phyloP scores from a whole-genome alignment of 768 basidiomycete genomes.

The Boletus reticuloceps region DNA sequence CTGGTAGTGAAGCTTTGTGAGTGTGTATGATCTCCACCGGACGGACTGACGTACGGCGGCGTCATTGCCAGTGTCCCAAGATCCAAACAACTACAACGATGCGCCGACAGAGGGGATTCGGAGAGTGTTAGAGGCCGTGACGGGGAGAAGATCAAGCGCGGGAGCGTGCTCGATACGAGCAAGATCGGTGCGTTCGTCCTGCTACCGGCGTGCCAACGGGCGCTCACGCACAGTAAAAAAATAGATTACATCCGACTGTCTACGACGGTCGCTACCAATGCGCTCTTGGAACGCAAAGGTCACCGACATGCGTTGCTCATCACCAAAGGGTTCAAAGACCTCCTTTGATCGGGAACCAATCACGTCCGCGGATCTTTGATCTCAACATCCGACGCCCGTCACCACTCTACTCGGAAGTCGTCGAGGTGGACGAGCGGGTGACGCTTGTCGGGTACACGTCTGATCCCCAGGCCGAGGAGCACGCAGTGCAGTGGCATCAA shows the following conservation, averaged over 20 bases:
- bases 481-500: slow-evolving; percentile 75
- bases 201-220: no score
- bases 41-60: neutral
- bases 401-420: slow-evolving; percentile 68
- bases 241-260: slow-evolving; percentile 88
- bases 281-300: slow-evolving; percentile 91
- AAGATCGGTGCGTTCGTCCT: slow-evolving; percentile 63
- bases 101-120: slow-evolving; percentile 95
- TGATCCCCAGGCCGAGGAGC: slow-evolving; percentile 76
- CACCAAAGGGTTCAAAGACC: slow-evolving; percentile 88
- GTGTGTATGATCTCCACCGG: slow-evolving; percentile 22
- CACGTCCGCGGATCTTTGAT: slow-evolving; percentile 93
- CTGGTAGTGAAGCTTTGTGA: slow-evolving; percentile 86
- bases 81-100: slow-evolving; percentile 83
- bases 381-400: slow-evolving; percentile 79
- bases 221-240: neutral
- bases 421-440: slow-evolving; percentile 84
- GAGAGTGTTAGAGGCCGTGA: slow-evolving; percentile 76
- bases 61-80: slow-evolving; percentile 69
- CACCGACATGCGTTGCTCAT: slow-evolving; percentile 89
- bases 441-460: slow-evolving; percentile 92
- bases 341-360: slow-evolving; percentile 94
- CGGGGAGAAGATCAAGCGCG: slow-evolving; percentile 65
- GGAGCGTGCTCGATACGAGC: slow-evolving; percentile 62
- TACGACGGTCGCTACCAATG: slow-evolving; percentile 96